Conservation (phyloP, 805 yeast species). For the Teunomyces gatunensis region DNA sequence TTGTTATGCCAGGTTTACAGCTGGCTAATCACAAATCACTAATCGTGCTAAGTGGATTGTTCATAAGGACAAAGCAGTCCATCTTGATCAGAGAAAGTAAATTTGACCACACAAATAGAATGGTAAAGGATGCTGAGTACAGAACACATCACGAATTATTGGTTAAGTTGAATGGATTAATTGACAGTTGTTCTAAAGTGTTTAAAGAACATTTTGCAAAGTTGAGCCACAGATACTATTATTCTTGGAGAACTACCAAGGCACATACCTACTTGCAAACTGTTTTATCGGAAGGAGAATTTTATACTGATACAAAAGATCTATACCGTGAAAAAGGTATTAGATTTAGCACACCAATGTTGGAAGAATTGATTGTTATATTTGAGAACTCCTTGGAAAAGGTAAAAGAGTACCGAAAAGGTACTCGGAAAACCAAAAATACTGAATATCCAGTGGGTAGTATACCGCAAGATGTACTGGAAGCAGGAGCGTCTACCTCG, state of each 20-base stretch:
- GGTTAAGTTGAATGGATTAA: neutral
- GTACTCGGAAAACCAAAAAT: neutral
- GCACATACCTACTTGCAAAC: slow-evolving; percentile 46
- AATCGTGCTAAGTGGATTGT: slow-evolving; percentile 9
- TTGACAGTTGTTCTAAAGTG: slow-evolving; percentile 1
- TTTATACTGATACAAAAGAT: slow-evolving; percentile 14
- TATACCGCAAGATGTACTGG: neutral
- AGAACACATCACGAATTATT: slow-evolving; percentile 8
- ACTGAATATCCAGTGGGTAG: neutral
- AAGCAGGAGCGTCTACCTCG: neutral
- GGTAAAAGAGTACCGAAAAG: slow-evolving; percentile 8
- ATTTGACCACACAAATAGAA: slow-evolving; percentile 16
- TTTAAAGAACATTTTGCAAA: slow-evolving; percentile 18
- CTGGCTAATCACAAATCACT: slow-evolving; percentile 17
- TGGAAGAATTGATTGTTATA: slow-evolving; percentile 19
- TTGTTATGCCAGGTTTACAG: slow-evolving; percentile 18
- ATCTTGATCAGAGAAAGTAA: slow-evolving; percentile 5
- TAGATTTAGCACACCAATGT: slow-evolving; percentile 14
- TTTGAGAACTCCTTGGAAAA: slow-evolving; percentile 19
- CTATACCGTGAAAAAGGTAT: slow-evolving; percentile 7
- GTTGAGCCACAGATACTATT: slow-evolving; percentile 57
- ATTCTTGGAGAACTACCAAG: slow-evolving; percentile 66
- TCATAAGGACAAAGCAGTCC: slow-evolving; percentile 7
- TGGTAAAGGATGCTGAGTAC: slow-evolving; percentile 18
- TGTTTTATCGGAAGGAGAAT: slow-evolving; percentile 27